Base-by-base conservation (phyloP, 768 basidiomycete species). In the Inosperma sp. region DNA sequence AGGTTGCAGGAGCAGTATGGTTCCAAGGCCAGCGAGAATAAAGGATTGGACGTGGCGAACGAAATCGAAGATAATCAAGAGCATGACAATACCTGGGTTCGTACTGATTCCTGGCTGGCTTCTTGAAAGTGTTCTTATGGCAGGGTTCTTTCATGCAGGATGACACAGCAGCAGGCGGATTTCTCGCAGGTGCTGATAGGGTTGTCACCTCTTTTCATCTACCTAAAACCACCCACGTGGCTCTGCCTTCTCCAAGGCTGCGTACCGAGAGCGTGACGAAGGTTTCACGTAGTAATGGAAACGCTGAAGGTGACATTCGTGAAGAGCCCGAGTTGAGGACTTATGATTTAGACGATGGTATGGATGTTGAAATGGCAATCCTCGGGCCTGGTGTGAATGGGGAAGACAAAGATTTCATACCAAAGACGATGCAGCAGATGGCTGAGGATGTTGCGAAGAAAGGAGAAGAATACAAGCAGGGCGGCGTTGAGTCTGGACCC, bases 171-270 rank as follows among this genome's bases (percentile, higher is more conserved):
- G 74, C 69, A 49, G 86, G 86, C 10, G 88, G 86, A 2, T 90
- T 86, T 65, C 71, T 92, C 14, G 74, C 79, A 6, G 52, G 47
- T n/a, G 84, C 81, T 6, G 86, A 84, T 59, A 81, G 79, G 52
- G 83, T 91, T 47, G 86, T 92, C 2, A 72, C 85, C 63, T 78
- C 81, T 2, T 92, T 81, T 64, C 76, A 77, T 51, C 69, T 92
- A 22, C 89, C 89, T 1, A 81, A 81, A 54, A 76, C 78, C 59
- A 74, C 72, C 37, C 69, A 73, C 29, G 51, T 67, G 42, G 59
- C 68, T 29, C 61, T 65, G 1, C 56, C 65, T 34, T 50, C 56
- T 19, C 51, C 59, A n/a, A 40, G 42, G 14, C 42, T 37, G n/a
- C 26, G 9, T 12, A 5, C 37, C 16, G 13, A 6, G 9, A n/a